These are phyloP conservation scores for Saccharomycopsis capsularis DNA, from an alignment of 805 yeast species.

Conservation along the genomic window DNA sequence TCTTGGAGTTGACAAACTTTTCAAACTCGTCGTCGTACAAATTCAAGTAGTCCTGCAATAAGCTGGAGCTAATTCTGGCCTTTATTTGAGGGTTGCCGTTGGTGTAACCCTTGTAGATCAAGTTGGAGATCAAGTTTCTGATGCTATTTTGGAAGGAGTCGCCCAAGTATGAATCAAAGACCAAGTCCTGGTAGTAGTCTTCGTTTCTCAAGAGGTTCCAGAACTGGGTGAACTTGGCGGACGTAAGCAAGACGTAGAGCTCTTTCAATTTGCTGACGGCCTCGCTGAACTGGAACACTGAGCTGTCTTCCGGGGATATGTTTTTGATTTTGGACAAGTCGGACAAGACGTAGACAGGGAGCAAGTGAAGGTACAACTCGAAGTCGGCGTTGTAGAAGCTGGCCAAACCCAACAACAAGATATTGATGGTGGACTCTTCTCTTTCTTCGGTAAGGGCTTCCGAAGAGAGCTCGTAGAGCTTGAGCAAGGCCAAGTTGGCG, in stretches of 20 bases:
- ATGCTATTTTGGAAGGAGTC: slow-evolving; percentile 13
- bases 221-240: slow-evolving; percentile 17
- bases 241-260: slow-evolving; percentile 15
- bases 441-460: slow-evolving; percentile 31
- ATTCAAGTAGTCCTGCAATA: slow-evolving; percentile 18
- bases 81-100: slow-evolving; percentile 12
- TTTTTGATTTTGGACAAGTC: not conserved
- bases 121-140: slow-evolving; percentile 12
- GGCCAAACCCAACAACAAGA: slow-evolving; percentile 36
- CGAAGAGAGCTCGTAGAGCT: slow-evolving; percentile 35
- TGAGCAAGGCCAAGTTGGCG: slow-evolving; percentile 42
- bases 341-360: slow-evolving; percentile 29
- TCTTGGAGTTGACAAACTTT: slow-evolving; percentile 5
- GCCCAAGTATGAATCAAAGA: slow-evolving; percentile 16
- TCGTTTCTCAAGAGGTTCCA: slow-evolving; percentile 19
- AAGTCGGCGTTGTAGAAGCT: slow-evolving; percentile 38
- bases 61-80: slow-evolving; percentile 12
- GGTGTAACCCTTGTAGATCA: slow-evolving; percentile 19
- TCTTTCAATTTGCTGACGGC: slow-evolving; percentile 15
- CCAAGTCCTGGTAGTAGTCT: slow-evolving; percentile 19
- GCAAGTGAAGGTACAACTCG: slow-evolving; percentile 36
- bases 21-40: slow-evolving; percentile 19
- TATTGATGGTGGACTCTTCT: slow-evolving; percentile 33
- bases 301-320: slow-evolving; percentile 1
- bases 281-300: slow-evolving; percentile 13